phyloP scores from a whole-genome alignment of 441 rosid species.

The Brassica hybrid region DNA sequence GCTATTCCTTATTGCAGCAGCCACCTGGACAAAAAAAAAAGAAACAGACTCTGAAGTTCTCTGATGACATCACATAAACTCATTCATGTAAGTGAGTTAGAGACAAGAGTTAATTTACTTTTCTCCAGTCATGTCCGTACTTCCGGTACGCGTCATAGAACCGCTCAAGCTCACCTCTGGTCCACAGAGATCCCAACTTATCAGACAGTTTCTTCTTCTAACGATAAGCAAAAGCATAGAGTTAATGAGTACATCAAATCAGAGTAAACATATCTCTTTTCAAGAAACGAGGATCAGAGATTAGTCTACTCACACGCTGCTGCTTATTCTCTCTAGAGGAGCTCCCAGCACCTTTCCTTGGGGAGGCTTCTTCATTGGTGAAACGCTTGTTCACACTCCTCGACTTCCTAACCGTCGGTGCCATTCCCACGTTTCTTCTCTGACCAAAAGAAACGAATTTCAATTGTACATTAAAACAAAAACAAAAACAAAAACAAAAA shows the following conservation, averaged over 20 bases:
- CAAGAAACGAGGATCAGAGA: neutral
- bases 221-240: conserved; percentile 15
- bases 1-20: conserved; percentile 58
- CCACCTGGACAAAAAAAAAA: conserved; percentile 58
- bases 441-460: neutral
- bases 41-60: conserved; percentile 12
- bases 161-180: conserved; percentile 70
- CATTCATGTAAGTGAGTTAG: neutral
- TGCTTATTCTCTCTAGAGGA: conserved; percentile 60
- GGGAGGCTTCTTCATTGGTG: conserved; percentile 65
- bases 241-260: conserved; percentile 14
- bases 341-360: conserved; percentile 57
- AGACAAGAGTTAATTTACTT: conserved; percentile 45
- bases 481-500: neutral
- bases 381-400: conserved; percentile 76
- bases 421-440: conserved; percentile 47
- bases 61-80: neutral
- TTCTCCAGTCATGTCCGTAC: conserved; percentile 86
- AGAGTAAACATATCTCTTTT: neutral
- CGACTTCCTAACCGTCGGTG: conserved; percentile 69
- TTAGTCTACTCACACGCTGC: conserved; percentile 49
- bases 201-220: conserved; percentile 74
- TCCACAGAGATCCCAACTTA: conserved; percentile 87
- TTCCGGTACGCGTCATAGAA: conserved; percentile 81
- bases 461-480: no score